These are phyloP conservation scores for Linum tenue DNA, from an alignment of 345 rosid species.

Conservation along the genomic window DNA sequence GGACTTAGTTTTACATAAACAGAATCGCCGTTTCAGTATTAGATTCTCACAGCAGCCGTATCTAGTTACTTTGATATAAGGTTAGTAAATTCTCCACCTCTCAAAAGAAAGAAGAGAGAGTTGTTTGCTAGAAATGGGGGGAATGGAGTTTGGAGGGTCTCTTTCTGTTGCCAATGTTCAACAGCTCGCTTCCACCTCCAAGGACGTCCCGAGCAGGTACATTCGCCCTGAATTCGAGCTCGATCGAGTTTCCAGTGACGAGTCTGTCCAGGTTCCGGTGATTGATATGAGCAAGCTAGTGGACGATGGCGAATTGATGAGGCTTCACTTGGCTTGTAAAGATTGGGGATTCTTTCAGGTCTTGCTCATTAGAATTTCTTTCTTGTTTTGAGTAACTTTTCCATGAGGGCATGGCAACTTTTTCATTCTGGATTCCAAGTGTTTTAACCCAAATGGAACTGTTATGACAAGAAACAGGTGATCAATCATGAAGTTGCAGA, in stretches of 20 bases:
- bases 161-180: not conserved
- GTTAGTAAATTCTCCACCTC: too few species aligned
- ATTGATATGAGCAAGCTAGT: slow-evolving; percentile 32
- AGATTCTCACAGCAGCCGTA: too few species aligned
- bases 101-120: too few species aligned
- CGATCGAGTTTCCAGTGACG: slow-evolving; percentile 11
- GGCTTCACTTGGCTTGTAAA: slow-evolving; percentile 45
- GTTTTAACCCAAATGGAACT: too few species aligned
- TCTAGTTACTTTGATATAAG: too few species aligned
- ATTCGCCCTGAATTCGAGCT: slow-evolving; percentile 24
- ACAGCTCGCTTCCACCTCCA: not conserved
- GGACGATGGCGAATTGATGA: slow-evolving; percentile 21
- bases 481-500: slow-evolving; percentile 29
- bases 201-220: slow-evolving; percentile 20
- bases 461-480: slow-evolving; percentile 17
- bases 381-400: too few species aligned
- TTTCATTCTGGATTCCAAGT: not conserved
- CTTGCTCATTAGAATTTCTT: too few species aligned
- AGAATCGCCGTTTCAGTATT: too few species aligned
- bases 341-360: slow-evolving; percentile 63
- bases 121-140: too few species aligned
- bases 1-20: too few species aligned
- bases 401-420: too few species aligned
- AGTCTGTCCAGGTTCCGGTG: slow-evolving; percentile 27
- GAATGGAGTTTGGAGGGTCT: not conserved